These are phyloP conservation scores for Lentinula raphanica DNA, from an alignment of 768 basidiomycete genomes.

Conservation along the genomic window DNA sequence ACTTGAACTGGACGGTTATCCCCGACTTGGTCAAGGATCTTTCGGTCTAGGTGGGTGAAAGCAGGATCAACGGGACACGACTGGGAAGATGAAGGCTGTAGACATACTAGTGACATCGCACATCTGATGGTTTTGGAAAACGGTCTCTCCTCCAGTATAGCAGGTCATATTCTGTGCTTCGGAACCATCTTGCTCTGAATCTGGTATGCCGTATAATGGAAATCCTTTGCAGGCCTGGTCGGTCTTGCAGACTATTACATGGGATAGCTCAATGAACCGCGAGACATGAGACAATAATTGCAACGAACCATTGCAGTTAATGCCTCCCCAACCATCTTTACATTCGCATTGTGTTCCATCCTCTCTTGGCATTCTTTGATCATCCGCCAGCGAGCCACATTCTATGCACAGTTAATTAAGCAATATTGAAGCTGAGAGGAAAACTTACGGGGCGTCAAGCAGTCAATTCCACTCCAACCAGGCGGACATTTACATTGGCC, in stretches of 20 bases:
- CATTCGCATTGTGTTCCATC: slow-evolving; percentile 78
- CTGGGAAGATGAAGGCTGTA: background rate
- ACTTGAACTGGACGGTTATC: slow-evolving; percentile 90
- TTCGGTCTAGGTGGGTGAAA: slow-evolving; percentile 58
- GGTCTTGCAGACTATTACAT: slow-evolving; percentile 73
- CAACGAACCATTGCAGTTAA: slow-evolving; percentile 90
- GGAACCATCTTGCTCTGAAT: slow-evolving; percentile 31
- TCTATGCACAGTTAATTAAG: slow-evolving; percentile 39
- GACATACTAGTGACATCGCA: slow-evolving; percentile 94
- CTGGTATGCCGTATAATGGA: slow-evolving; percentile 48
- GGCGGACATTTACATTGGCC: slow-evolving; percentile 96
- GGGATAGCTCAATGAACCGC: background rate
- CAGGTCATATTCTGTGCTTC: slow-evolving; percentile 74
- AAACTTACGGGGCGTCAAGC: slow-evolving; percentile 80
- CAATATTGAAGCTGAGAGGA: background rate
- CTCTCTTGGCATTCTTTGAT: slow-evolving; percentile 74
- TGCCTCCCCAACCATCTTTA: slow-evolving; percentile 91
- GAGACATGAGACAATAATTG: background rate
- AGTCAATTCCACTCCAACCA: slow-evolving; percentile 98
- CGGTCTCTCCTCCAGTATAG: slow-evolving; percentile 87
- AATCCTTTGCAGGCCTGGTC: slow-evolving; percentile 79
- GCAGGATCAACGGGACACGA: background rate
- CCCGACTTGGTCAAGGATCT: slow-evolving; percentile 89
- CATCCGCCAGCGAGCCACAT: slow-evolving; percentile 90
- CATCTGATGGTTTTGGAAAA: slow-evolving; percentile 96